Evolutionary conservation across 2,329 filamentous ascomycete genomes (phyloP), one percentile per base, ranked within the genome.

Genomic region (Ophiostoma fasciatum): DNA sequence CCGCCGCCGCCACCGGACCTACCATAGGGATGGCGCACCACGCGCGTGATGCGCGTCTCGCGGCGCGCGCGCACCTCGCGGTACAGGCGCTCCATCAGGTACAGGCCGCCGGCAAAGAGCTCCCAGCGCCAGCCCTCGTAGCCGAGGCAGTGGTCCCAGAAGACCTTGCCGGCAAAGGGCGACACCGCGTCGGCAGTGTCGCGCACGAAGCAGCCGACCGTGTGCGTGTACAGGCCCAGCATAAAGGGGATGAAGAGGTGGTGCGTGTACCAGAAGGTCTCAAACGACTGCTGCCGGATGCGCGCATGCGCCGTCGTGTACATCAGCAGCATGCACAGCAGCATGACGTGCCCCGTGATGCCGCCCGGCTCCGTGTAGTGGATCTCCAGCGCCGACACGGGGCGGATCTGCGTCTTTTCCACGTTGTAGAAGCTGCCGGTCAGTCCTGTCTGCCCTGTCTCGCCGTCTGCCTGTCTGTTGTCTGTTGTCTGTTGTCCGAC

Each of bases 261-360:
- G 59, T 98, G 90, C 1, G 85, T 94, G 60, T 98, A 98, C 90
- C 90, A 98, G 56, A 98, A 98, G 0, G 88, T 92, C 61, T 98
- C 90, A 53, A 87, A 98, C 0, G 84, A 93, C 55, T 98, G 90
- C 55, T 96, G 88, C 37, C 90, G 81, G 46, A 98, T 96, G 46
- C 83, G 81, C 49, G 80, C 71, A 53, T 98, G 90, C 3, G 90
- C 81, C 0, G 87, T 94, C 2, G 90, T 98, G 61, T 93, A 98
- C 69, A 98, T 98, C 44, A 98, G 62, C 44, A 98, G 63, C 90
- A 98, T 98, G 68, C 87, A 96, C n/a, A 98, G 67, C 19, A 96
- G 71, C 90, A 98, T 98, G 43, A 94, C 71, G 58, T 98, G 90
- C 7, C 90, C 90, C 3, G 90, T 98, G 43, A 96, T 81, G 42